Evolutionary conservation across 2,329 filamentous ascomycete species (phyloP).

Genomic region (Botrytis hyacinthi): DNA sequence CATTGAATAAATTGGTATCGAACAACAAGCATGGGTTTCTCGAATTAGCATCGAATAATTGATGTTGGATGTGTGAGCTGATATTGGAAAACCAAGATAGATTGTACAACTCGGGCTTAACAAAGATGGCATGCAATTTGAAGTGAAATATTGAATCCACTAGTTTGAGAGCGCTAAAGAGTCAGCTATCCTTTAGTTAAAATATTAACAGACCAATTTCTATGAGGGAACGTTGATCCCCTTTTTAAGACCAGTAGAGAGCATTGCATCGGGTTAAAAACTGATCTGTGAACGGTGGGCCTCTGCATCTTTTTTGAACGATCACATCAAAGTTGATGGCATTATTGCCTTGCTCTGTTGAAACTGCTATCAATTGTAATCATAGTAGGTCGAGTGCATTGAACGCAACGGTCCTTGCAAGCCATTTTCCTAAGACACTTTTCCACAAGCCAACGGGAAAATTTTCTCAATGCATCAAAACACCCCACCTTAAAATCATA

Average conservation of each 20-base stretch:
- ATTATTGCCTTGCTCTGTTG: background rate
- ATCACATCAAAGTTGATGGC: accelerated
- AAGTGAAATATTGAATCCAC: background rate
- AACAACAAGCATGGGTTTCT: too few relatives aligned
- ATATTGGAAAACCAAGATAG: background rate
- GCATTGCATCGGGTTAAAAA: background rate
- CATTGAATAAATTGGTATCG: background rate
- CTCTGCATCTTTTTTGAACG: background rate
- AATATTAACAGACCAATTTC: background rate
- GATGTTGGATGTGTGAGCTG: background rate
- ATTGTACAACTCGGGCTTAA: background rate
- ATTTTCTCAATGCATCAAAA: background rate
- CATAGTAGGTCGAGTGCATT: background rate
- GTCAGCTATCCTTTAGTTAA: background rate
- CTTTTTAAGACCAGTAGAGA: background rate
- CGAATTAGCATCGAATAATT: background rate
- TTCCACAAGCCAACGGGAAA: background rate
- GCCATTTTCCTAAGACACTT: background rate
- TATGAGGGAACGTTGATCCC: background rate
- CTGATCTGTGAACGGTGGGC: background rate
- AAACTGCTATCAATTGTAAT: background rate
- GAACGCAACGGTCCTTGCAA: background rate
- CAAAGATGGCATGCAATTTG: background rate
- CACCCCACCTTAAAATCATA: background rate
- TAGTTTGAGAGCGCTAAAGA: background rate